Conservation (phyloP, 2,329 filamentous ascomycete genomes). For the Lizonia empirigonia region DNA sequence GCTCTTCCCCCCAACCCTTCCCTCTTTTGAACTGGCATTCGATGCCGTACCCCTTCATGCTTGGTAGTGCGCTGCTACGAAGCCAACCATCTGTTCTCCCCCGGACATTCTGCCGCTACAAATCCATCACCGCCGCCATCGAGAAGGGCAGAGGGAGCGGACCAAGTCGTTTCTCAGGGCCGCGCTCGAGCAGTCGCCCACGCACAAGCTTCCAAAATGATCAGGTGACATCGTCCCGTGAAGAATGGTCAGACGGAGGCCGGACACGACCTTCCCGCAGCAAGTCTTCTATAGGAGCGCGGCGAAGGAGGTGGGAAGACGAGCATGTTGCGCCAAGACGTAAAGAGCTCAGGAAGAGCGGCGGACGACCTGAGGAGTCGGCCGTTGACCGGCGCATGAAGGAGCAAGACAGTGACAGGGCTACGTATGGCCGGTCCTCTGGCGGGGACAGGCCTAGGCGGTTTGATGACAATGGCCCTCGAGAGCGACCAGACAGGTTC, state of each 20-base stretch:
- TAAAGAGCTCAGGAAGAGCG: constrained; percentile 14
- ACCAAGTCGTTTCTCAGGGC: constrained; percentile 17
- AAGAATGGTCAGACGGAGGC: constrained; percentile 7
- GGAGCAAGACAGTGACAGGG: constrained; percentile 7
- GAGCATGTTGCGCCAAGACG: constrained; percentile 10
- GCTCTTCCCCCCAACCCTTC: no score
- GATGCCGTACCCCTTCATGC: constrained; percentile 29
- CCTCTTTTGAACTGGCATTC: no score
- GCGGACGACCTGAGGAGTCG: constrained; percentile 4
- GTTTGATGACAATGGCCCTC: background rate
- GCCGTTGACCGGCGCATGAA: constrained; percentile 9
- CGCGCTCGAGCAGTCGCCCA: constrained; percentile 17
- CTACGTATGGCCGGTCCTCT: background rate
- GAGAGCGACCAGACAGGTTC: background rate
- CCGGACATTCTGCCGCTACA: constrained; percentile 32
- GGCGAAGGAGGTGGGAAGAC: constrained; percentile 14
- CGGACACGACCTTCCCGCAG: constrained; percentile 10
- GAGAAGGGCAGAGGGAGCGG: constrained; percentile 33
- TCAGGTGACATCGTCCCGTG: background rate
- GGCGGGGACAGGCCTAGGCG: background rate
- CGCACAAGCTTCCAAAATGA: constrained; percentile 3
- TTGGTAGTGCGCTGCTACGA: constrained; percentile 25
- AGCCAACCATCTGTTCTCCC: constrained; percentile 21
- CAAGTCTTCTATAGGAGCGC: constrained; percentile 12
- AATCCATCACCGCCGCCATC: constrained; percentile 42